Percentiles rank a stretch among this genome's conserved stretches.
Conservation (phyloP, 306 rosid species). For the Urtica urens region DNA sequence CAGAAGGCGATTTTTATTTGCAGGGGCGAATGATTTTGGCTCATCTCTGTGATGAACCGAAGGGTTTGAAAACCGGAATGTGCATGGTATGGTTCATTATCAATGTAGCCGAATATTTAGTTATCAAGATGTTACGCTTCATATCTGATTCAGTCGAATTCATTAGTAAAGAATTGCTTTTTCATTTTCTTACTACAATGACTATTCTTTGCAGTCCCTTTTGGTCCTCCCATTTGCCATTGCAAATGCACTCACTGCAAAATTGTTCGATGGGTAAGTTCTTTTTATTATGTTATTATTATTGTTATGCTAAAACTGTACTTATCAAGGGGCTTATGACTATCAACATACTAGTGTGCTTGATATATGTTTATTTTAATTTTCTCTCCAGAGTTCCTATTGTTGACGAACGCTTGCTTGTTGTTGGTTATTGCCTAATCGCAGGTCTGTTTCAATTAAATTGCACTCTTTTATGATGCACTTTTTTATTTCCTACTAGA, state of each 20-base stretch:
- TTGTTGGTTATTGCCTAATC: slow-evolving; percentile 59
- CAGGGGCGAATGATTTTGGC: slow-evolving; percentile 96
- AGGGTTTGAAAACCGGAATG: slow-evolving; percentile 97
- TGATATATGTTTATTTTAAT: slow-evolving; percentile 11
- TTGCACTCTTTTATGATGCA: neutral
- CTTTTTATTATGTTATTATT: slow-evolving; percentile 12
- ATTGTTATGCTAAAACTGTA: neutral
- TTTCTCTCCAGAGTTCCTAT: slow-evolving; percentile 55
- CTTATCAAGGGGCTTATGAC: slow-evolving; percentile 4
- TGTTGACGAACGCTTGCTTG: slow-evolving; percentile 71
- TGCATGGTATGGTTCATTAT: slow-evolving; percentile 66
- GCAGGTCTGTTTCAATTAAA: slow-evolving; percentile 52
- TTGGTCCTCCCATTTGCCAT: slow-evolving; percentile 77
- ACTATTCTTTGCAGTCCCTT: slow-evolving; percentile 45
- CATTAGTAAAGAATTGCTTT: too few relatives aligned
- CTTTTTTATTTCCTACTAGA: neutral
- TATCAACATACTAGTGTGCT: slow-evolving; percentile 11
- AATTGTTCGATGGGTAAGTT: slow-evolving; percentile 75
- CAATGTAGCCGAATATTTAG: neutral
- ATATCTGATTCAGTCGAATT: neutral
- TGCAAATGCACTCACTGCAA: slow-evolving; percentile 79
- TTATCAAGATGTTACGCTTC: neutral
- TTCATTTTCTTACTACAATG: slow-evolving; percentile 1
- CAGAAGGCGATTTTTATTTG: slow-evolving; percentile 30
- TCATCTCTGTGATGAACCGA: slow-evolving; percentile 96